Base-by-base conservation (phyloP, 1,284 basidiomycete genomes). In the Boletus holoroseus region DNA sequence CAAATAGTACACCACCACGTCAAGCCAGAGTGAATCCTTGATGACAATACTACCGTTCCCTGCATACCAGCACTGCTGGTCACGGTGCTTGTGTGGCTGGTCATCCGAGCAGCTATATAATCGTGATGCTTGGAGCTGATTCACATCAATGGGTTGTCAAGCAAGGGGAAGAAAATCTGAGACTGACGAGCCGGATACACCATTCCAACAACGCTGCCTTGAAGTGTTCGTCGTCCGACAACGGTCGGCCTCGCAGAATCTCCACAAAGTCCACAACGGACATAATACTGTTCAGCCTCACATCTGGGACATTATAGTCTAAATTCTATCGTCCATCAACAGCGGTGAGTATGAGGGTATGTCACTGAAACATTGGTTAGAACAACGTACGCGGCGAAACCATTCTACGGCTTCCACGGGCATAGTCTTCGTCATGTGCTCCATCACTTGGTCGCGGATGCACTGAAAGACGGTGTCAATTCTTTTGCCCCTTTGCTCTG, bases 11-110 rank as follows among this genome's bases (percentile, higher is more conserved):
- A 97, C 94, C 38, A 93, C 86, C 20, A 81, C 84, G 68, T 94
- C 91, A 65, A 98, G 84, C 89, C 97, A 91, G 76, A 95, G 93
- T 1, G 91, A 78, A 69, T 97, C 94, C 75, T 97, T 97, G 74
- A 97, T 88, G 12, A 94, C 92, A 60, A 95, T 86, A 71, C 1
- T 8, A 8, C 87, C 85, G 18, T 83, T 82, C 28, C 83, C 72
- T 53, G 81, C 78, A 74, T 94, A 97, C 90, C 91, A 97, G 74
- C 94, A 97, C 0, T 94, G 91, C 16, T 45, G 39, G 16, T 26
- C 11, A 68, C 95, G 20, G 11, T 24, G 18, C 28, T 5, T 26
- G 22, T 26, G 20, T 13, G 44, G n/a, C n/a, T 18, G 18, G 20
- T 26, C 45, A 16, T 92, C 20, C 5, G 24, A 27, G 27, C 27